Evolutionary conservation across 306 rosid species (phyloP).

Genomic region (Parietaria judaica): DNA sequence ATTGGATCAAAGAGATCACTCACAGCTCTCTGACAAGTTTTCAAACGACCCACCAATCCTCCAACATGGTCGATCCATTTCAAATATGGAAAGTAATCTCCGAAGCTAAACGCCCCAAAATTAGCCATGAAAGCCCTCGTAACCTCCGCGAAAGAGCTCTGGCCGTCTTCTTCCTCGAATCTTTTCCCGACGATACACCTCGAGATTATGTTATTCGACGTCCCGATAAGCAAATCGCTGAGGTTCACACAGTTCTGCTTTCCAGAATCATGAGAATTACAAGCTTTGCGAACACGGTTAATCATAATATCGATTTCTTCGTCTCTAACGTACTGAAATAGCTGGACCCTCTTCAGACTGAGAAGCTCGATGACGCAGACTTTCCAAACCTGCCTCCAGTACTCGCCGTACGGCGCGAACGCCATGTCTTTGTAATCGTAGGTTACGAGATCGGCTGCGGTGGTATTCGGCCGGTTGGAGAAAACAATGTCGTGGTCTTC

Average conservation of each 20-base stretch:
- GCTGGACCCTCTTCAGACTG: conserved; percentile 15
- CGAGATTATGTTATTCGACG: conserved; percentile 13
- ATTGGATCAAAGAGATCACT: conserved; percentile 27
- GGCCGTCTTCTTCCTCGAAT: conserved; percentile 5
- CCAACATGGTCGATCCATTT: conserved; percentile 32
- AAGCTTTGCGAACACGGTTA: not conserved
- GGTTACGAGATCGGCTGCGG: not conserved
- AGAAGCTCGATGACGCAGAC: conserved; percentile 18
- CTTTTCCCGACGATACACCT: conserved; percentile 24
- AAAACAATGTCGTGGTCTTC: not conserved
- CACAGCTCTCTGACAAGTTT: not conserved
- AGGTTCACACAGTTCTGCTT: conserved; percentile 2
- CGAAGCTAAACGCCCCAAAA: conserved; percentile 11
- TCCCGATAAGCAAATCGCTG: conserved; percentile 13
- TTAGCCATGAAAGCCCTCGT: conserved; percentile 5
- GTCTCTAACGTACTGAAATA: no score
- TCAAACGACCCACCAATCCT: conserved; percentile 12
- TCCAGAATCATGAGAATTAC: not conserved
- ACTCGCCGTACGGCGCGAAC: conserved; percentile 15
- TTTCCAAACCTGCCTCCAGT: conserved; percentile 19
- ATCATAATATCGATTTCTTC: conserved; percentile 12
- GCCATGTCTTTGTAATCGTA: conserved; percentile 18
- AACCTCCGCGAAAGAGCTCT: not conserved
- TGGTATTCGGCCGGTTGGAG: not conserved
- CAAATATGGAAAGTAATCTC: conserved; percentile 24